Evolutionary conservation across 495 filamentous ascomycete species (phyloP).

Genomic region (Xylaria grammica): DNA sequence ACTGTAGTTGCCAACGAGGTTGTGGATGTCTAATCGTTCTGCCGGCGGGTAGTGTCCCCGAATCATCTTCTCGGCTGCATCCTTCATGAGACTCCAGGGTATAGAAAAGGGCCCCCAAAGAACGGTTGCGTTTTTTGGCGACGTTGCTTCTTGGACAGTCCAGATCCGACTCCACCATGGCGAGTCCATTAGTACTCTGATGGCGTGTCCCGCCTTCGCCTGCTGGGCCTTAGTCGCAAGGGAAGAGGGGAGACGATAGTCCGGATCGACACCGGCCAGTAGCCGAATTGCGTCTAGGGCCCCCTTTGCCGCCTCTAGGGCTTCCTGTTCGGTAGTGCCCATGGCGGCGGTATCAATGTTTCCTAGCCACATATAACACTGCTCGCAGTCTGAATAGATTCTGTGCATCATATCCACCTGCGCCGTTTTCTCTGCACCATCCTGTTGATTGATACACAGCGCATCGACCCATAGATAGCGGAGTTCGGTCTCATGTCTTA

Average conservation of each 20-base stretch:
- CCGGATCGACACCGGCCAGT: constrained; percentile 9
- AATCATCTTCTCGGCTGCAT: constrained; percentile 16
- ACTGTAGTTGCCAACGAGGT: neutral
- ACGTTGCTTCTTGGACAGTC: constrained; percentile 32
- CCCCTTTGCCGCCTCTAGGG: constrained; percentile 13
- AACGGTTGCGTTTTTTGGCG: constrained; percentile 15
- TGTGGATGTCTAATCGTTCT: constrained; percentile 8
- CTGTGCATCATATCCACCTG: constrained; percentile 45
- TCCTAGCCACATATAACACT: constrained; percentile 24
- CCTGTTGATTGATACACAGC: constrained; percentile 36
- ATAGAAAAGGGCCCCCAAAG: constrained; percentile 26
- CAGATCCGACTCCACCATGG: constrained; percentile 35
- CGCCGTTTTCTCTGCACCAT: constrained; percentile 37
- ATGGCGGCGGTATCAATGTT: constrained; percentile 7
- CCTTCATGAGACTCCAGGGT: constrained; percentile 20
- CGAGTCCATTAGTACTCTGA: constrained; percentile 8
- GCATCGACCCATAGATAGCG: constrained; percentile 36
- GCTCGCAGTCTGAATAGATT: constrained; percentile 33
- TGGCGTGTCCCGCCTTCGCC: constrained; percentile 7
- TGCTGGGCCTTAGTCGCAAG: constrained; percentile 3
- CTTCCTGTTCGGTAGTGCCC: constrained; percentile 6
- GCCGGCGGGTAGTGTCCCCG: neutral
- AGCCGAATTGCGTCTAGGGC: constrained; percentile 17
- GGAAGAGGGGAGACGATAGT: neutral
- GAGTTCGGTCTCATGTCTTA: constrained; percentile 25